Base-by-base conservation (phyloP, 345 rosid species). In the Populus ilicifolia region DNA sequence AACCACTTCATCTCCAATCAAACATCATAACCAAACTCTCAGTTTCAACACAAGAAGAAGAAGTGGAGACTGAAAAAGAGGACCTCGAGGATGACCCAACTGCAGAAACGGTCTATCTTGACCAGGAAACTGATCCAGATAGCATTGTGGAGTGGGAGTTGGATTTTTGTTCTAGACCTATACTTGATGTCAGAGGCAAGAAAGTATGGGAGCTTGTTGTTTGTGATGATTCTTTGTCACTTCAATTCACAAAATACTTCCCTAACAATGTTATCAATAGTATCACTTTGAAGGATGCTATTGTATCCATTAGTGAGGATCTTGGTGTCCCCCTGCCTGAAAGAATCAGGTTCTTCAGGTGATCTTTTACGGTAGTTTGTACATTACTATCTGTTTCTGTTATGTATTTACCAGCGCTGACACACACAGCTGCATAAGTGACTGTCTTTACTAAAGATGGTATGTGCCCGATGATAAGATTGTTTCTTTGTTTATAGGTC, bases 101-200 rank as follows among this genome's bases (percentile, higher is more conserved):
- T 5, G 81, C 90, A 4, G 98, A 92, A 77, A 78, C 92, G 81
- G 85, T 94, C 75, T 93, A 90, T 80, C 86, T 95, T 5, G 99
- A 93, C 82, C 88, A 88, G 0, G 92, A 93, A 69, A 87, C 97
- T 6, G 93, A 91, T 69, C 90, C 97, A 1, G 85, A 79, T 44
- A 83, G 94, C 84, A 86, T 95, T 71, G 84, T 86, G 7, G 98
- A 90, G 78, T 95, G 98, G 98, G 95, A 93, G 78, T 70, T 94
- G 83, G 98, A 93, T 82, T 94, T 94, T 72, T 94, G 98, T 86
- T 94, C 98, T 8, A 89, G 97, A 75, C 98, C 97, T 11, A 94
- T 95, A 38, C 90, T 93, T 38, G 99, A 95, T 72, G 81, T 85
- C 14, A 87, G 99, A 74, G 97, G 99, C 73, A 95, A 95, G 84